Base-by-base conservation (phyloP, 345 rosid genomes). In the Corchorus olitorius region DNA sequence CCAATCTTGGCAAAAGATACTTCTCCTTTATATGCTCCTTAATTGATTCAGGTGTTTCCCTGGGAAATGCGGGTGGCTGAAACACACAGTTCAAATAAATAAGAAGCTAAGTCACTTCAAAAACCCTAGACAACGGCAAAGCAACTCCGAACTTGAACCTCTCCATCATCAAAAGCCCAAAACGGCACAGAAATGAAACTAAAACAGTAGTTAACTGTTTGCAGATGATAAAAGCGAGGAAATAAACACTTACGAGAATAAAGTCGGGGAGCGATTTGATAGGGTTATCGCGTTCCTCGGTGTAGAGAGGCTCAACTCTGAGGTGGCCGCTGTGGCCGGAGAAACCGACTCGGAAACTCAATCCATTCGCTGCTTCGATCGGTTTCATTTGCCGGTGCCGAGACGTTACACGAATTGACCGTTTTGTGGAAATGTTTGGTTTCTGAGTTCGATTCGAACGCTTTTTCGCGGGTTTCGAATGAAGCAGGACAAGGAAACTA, bases 21-120 rank as follows among this genome's bases (percentile, higher is more conserved):
- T 88, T 86, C 86, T 93, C 98, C 87, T 93, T 94, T 74, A 93
- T 87, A 83, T 92, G 92, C 66, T 89, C 87, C 89, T 87, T 86
- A 75, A 95, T 84, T 0, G 99, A 90, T 72, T 92, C 94, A 37
- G 77, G 82, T 17, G 96, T 92, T 80, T 93, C 97, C 86, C 83
- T 87, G n/a, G 89, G 83, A 80, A 95, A 95, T 33, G 98, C 98
- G 73, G 99, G 99, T 37, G 99, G 99, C 99, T 95, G 89, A 81
- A 81, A 83, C 63, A 74, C 50, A 43, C 27, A 33, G 85, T 43
- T 39, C 4, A 78, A 55, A 34, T 56, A 75, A 22, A 22, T 1
- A 45, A 45, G 10, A 35, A 56, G 54, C 19, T 6, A 74, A 22
- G 41, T 73, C 27, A 60, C 16, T 48, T 61, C 55, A 8, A 76